Conservation (phyloP, 805 yeast genomes). For the Pichia thaimueangensis region DNA sequence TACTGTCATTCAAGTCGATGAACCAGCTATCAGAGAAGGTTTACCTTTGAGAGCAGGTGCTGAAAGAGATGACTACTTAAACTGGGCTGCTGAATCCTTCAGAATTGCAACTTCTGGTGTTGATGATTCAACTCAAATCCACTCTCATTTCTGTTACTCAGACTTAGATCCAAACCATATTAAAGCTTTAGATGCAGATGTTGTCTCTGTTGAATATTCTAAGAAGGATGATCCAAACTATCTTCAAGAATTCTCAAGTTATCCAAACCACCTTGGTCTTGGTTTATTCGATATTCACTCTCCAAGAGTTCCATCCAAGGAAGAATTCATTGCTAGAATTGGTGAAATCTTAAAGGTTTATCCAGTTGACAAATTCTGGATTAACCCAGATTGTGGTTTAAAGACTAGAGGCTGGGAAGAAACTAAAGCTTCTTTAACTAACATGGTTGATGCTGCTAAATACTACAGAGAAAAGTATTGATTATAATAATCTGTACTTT, state of each 20-base stretch:
- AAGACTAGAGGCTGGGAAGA: slow-evolving; percentile 99
- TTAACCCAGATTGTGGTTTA: slow-evolving; percentile 99
- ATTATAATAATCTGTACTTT: too few relatives aligned
- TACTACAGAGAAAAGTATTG: slow-evolving; percentile 57
- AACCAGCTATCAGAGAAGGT: slow-evolving; percentile 99
- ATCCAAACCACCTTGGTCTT: slow-evolving; percentile 99
- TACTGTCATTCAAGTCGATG: slow-evolving; percentile 97
- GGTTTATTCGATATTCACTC: slow-evolving; percentile 99
- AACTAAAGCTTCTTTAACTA: slow-evolving; percentile 88
- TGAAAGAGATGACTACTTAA: slow-evolving; percentile 92
- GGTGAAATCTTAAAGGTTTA: slow-evolving; percentile 91
- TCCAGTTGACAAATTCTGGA: slow-evolving; percentile 99
- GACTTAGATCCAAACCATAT: slow-evolving; percentile 99
- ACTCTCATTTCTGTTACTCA: slow-evolving; percentile 99
- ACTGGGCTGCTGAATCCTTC: slow-evolving; percentile 99
- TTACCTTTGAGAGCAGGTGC: slow-evolving; percentile 97
- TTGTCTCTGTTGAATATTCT: slow-evolving; percentile 97
- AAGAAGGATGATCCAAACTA: slow-evolving; percentile 99
- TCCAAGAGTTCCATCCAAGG: slow-evolving; percentile 98
- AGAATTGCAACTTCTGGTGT: slow-evolving; percentile 99
- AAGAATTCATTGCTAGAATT: slow-evolving; percentile 91
- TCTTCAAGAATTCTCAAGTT: slow-evolving; percentile 94
- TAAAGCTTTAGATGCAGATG: slow-evolving; percentile 99
- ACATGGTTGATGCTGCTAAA: slow-evolving; percentile 99
- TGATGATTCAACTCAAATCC: slow-evolving; percentile 90